Percentiles rank a stretch among this genome's conserved stretches.
Evolutionary conservation across 2,329 filamentous ascomycete species (phyloP).

Genomic region (Graphilbum fragrans): DNA sequence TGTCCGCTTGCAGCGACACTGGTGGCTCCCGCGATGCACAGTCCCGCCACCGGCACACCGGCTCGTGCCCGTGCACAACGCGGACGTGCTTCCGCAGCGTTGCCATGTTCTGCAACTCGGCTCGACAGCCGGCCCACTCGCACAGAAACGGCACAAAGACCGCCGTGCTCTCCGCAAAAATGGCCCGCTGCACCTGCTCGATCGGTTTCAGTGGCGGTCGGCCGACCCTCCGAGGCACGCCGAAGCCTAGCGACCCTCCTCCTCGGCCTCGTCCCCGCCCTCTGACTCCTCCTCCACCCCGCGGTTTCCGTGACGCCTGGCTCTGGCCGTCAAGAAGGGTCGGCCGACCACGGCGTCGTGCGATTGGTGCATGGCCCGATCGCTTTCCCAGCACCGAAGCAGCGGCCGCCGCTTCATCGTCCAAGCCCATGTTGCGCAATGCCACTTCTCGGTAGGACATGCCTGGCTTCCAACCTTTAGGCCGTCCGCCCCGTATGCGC

Average conservation of each 20-base stretch:
- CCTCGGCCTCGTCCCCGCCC: neutral
- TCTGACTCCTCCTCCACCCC: neutral
- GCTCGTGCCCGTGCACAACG: constrained; percentile 29
- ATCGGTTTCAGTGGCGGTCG: constrained; percentile 25
- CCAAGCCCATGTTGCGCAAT: constrained; percentile 8
- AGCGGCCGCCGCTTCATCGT: constrained; percentile 1
- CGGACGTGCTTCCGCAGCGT: constrained; percentile 43
- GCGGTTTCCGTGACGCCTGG: constrained; percentile 3
- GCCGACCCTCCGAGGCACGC: constrained; percentile 22
- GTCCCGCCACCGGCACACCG: constrained; percentile 25
- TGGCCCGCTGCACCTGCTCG: constrained; percentile 17
- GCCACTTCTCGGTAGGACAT: constrained; percentile 16
- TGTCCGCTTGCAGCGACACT: constrained; percentile 6
- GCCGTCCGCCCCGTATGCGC: constrained; percentile 28
- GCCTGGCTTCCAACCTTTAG: constrained; percentile 32
- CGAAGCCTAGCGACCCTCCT: no score
- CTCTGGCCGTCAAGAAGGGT: no score
- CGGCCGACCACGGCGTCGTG: no score
- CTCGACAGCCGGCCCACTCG: constrained; percentile 46
- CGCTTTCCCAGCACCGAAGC: no score
- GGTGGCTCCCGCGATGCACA: constrained; percentile 19
- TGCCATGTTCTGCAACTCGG: constrained; percentile 50
- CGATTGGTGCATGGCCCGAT: no score
- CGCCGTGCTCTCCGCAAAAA: constrained; percentile 29
- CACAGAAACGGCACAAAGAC: constrained; percentile 41